Conservation (phyloP, 352 stramenopile genomes). For the Globisporangium uncinulatum region DNA sequence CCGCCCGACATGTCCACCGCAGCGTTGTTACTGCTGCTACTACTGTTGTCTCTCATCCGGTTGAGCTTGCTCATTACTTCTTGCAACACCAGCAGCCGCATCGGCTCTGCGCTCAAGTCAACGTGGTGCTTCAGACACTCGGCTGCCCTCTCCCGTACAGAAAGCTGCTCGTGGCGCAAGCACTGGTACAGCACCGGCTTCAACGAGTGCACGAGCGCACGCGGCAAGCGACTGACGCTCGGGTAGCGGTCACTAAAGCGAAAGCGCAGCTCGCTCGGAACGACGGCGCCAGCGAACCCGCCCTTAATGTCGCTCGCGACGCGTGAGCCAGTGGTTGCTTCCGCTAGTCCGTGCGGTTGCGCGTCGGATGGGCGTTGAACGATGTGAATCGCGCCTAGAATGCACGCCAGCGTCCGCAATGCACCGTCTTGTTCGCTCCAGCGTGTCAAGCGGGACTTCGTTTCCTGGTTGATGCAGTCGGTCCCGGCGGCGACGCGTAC, state of each 20-base stretch:
- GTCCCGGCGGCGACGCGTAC: conserved; percentile 28
- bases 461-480: conserved; percentile 15
- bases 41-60: conserved; percentile 28
- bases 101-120: conserved; percentile 45
- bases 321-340: conserved; percentile 4
- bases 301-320: conserved; percentile 27
- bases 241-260: conserved; percentile 21
- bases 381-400: conserved; percentile 29
- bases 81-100: conserved; percentile 51
- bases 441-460: conserved; percentile 16
- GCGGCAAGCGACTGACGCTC: conserved; percentile 17
- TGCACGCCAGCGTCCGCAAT: conserved; percentile 26
- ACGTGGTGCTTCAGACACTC: conserved; percentile 41
- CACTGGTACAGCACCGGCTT: conserved; percentile 50
- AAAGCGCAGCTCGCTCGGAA: conserved; percentile 14
- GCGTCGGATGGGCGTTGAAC: conserved; percentile 1
- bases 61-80: conserved; percentile 78
- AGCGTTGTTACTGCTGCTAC: not conserved
- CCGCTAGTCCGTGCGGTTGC: not conserved
- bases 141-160: conserved; percentile 44
- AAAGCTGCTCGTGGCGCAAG: conserved; percentile 52
- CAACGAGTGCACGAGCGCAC: conserved; percentile 26
- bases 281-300: conserved; percentile 6
- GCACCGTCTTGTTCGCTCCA: conserved; percentile 51
- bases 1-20: not conserved